Percentiles rank a stretch among this genome's conserved stretches.
These are phyloP conservation scores for Stephania cephalantha DNA, from an alignment of 164 flowering plant species.

Conservation along the genomic window DNA sequence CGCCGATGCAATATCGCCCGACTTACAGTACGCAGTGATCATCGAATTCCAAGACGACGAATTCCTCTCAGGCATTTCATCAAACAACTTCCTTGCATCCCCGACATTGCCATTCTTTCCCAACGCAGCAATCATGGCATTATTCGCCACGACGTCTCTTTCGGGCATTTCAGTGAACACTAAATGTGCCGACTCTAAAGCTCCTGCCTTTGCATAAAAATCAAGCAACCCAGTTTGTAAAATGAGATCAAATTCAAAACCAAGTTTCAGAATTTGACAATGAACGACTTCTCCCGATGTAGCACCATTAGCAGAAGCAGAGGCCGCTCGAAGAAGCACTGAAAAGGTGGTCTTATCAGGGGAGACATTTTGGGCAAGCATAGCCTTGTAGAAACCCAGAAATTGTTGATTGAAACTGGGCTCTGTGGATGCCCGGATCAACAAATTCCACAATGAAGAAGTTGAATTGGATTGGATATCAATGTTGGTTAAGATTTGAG, in stretches of 20 bases:
- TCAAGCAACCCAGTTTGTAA: constrained; percentile 7
- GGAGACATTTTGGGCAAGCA: background rate
- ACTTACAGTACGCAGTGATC: background rate
- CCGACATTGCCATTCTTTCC: background rate
- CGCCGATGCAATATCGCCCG: constrained; percentile 1
- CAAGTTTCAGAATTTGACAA: constrained; percentile 1
- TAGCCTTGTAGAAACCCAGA: background rate
- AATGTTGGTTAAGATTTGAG: constrained; percentile 1
- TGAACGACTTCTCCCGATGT: background rate
- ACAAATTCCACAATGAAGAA: background rate
- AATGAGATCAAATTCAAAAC: constrained; percentile 3
- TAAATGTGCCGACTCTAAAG: background rate
- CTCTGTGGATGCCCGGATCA: too few relatives aligned
- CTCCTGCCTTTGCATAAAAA: background rate
- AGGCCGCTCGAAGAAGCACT: background rate
- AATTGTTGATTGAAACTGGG: too few relatives aligned
- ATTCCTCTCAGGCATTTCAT: background rate
- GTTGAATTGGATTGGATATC: background rate
- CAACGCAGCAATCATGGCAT: constrained; percentile 1
- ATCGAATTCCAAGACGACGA: constrained; percentile 2
- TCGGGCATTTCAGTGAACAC: background rate
- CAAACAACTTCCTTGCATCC: background rate
- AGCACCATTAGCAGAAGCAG: background rate
- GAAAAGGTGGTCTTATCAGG: constrained; percentile 5
- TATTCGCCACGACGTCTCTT: constrained; percentile 4